Conservation (phyloP, 1,284 basidiomycete species). For the Melanopsichium pennsylvanicum region DNA sequence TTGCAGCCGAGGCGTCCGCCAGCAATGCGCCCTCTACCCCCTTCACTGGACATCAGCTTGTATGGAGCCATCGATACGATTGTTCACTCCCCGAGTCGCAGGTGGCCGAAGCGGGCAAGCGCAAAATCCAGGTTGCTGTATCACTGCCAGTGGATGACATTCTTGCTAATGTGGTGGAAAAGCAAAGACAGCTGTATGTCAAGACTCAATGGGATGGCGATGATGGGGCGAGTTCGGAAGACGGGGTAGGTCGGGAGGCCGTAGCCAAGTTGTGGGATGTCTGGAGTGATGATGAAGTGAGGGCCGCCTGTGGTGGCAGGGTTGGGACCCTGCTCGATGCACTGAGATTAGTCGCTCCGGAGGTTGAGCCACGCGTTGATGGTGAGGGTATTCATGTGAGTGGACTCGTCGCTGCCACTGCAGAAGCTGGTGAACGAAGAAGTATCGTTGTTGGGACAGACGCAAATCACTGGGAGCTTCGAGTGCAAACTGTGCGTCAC, state of each 20-base stretch:
- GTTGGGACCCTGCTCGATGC: conserved; percentile 26
- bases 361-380: too few relatives aligned
- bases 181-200: conserved; percentile 41
- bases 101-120: conserved; percentile 24
- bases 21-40: conserved; percentile 26
- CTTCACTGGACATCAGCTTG: conserved; percentile 31
- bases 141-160: conserved; percentile 32
- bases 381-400: too few relatives aligned
- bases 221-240: conserved; percentile 14
- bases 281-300: conserved; percentile 34
- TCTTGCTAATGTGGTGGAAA: conserved; percentile 19
- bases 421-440: conserved; percentile 4
- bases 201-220: conserved; percentile 40
- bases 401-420: too few relatives aligned
- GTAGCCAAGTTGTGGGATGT: conserved; percentile 38
- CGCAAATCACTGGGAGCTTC: conserved; percentile 26
- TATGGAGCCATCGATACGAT: conserved; percentile 39
- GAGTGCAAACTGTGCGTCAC: conserved; percentile 31
- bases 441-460: conserved; percentile 24
- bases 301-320: conserved; percentile 29
- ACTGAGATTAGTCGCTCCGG: conserved; percentile 26
- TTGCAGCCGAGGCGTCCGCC: neutral
- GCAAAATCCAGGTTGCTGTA: conserved; percentile 29
- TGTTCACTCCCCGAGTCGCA: conserved; percentile 20
- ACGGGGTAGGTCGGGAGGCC: conserved; percentile 15